These are phyloP conservation scores for Amylostereum chailletii DNA, from an alignment of 1,284 basidiomycete species.

Conservation along the genomic window DNA sequence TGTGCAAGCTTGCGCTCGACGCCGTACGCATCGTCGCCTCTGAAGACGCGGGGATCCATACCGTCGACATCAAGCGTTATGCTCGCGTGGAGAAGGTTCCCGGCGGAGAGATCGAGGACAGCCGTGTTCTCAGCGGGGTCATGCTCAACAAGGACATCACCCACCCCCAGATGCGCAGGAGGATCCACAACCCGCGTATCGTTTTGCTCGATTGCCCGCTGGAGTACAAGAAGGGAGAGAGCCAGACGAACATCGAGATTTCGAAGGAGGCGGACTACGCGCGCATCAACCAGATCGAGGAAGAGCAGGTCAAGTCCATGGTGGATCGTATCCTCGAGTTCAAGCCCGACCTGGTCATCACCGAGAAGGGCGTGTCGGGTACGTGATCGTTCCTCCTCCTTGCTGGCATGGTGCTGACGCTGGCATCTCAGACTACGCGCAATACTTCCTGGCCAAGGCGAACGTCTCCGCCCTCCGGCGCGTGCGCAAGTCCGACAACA, in stretches of 20 bases:
- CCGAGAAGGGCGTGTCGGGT: constrained; percentile 97
- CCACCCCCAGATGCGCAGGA: constrained; percentile 92
- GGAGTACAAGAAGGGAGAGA: constrained; percentile 99
- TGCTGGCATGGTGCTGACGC: background rate
- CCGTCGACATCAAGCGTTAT: constrained; percentile 97
- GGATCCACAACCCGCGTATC: constrained; percentile 88
- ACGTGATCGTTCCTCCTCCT: constrained; percentile 13
- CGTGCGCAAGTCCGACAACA: constrained; percentile 98
- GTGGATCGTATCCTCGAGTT: constrained; percentile 87
- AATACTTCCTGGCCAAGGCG: constrained; percentile 85
- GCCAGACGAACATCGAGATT: constrained; percentile 98
- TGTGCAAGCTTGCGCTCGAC: constrained; percentile 92
- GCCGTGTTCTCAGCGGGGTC: constrained; percentile 80
- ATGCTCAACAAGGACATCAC: constrained; percentile 99
- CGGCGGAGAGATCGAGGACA: constrained; percentile 95
- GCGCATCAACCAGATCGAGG: constrained; percentile 89
- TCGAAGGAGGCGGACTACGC: constrained; percentile 93
- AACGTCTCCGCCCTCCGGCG: constrained; percentile 90
- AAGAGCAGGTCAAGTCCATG: constrained; percentile 91
- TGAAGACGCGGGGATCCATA: constrained; percentile 63
- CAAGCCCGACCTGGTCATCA: constrained; percentile 93
- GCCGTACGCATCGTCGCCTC: constrained; percentile 82
- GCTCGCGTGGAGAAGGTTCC: constrained; percentile 96
- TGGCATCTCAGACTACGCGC: constrained; percentile 72
- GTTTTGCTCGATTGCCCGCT: constrained; percentile 92